Evolutionary conservation across 768 basidiomycete genomes (phyloP), one percentile per base, ranked within the genome.

Genomic region (Auriscalpium vulgare): DNA sequence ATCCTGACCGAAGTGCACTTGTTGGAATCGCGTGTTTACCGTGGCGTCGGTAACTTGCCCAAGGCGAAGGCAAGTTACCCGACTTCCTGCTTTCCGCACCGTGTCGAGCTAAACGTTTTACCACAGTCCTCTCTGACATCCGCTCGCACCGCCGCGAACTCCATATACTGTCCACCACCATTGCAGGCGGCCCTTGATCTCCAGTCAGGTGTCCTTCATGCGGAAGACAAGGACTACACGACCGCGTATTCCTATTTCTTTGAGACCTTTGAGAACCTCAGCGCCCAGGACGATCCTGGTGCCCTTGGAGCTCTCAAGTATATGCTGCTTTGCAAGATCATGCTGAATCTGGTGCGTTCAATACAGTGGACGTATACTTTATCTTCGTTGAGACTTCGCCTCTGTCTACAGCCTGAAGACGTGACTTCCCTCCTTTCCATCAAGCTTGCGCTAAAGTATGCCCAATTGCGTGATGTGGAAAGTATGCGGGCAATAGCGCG

Each of bases 231-330:
- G 67, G 95, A 98, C 71, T 98, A 97, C 70, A 95, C 82, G 56
- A 99, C 95, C 0, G 95, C 85, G 19, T 97, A 97, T 70, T 93
- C 91, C 0, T 99, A 98, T 74, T 98, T 97, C 73, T 93, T 91
- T 63, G 95, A 98, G 72, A 86, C 93, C 3, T 97, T 98, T 60
- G 97, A 99, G 71, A 93, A 85, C 51, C 75, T 93, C 61, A 82
- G 83, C 44, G 69, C 83, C 2, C 87, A 92, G 56, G 93, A 91
- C 44, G 77, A 73, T 55, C 69, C 72, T 0, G 65, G 70, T 38
- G 92, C 93, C 1, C 75, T 97, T 17, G 82, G 80, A 1, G 93
- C 93, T 5, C 75, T 99, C 61, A 98, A 99, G 72, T 98, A 99
- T 71, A 97, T 98, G 95, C 78, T 97, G 14, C 70, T 97, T 47